A percentile compares a stretch with the other conserved stretches of the same genome.
Evolutionary conservation across 805 yeast genomes (phyloP).

Genomic region (Cyberlindnera mycetangii): DNA sequence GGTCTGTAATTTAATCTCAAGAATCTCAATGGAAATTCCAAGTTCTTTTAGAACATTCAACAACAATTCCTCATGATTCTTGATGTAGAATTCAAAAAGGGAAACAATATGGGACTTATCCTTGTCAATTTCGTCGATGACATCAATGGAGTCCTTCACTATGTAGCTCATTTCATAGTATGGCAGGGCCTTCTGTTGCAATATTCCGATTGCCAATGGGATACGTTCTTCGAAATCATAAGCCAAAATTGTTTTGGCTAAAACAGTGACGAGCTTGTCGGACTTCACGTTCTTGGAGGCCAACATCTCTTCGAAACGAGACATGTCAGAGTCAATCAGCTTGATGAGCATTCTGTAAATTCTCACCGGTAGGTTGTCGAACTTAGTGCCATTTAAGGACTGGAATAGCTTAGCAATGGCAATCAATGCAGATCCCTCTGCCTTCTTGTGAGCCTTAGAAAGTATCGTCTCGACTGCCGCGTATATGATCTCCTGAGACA

Average conservation of each 20-base stretch:
- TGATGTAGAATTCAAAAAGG: slow-evolving; percentile 39
- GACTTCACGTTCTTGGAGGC: slow-evolving; percentile 29
- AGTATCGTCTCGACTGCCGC: slow-evolving; percentile 64
- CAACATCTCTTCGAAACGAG: slow-evolving; percentile 27
- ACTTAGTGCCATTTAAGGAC: slow-evolving; percentile 40
- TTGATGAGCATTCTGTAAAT: slow-evolving; percentile 33
- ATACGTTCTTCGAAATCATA: slow-evolving; percentile 38
- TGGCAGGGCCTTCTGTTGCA: slow-evolving; percentile 34
- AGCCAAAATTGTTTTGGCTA: slow-evolving; percentile 42
- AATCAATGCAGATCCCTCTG: slow-evolving; percentile 42
- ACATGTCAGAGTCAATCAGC: slow-evolving; percentile 27
- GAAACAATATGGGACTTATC: slow-evolving; percentile 37
- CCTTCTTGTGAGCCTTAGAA: slow-evolving; percentile 38
- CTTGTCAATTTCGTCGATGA: slow-evolving; percentile 33
- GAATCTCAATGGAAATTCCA: slow-evolving; percentile 38
- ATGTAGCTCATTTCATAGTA: slow-evolving; percentile 36
- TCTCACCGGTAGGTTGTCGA: slow-evolving; percentile 38
- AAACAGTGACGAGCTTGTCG: slow-evolving; percentile 42
- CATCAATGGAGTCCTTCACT: slow-evolving; percentile 37
- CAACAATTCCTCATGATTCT: slow-evolving; percentile 37
- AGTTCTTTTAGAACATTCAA: slow-evolving; percentile 35
- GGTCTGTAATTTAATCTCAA: slow-evolving; percentile 68
- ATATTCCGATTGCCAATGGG: slow-evolving; percentile 33
- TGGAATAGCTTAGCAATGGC: slow-evolving; percentile 49
- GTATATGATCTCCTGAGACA: slow-evolving; percentile 50